phyloP scores from a whole-genome alignment of 495 filamentous ascomycete genomes.

The Xylaria grammica region DNA sequence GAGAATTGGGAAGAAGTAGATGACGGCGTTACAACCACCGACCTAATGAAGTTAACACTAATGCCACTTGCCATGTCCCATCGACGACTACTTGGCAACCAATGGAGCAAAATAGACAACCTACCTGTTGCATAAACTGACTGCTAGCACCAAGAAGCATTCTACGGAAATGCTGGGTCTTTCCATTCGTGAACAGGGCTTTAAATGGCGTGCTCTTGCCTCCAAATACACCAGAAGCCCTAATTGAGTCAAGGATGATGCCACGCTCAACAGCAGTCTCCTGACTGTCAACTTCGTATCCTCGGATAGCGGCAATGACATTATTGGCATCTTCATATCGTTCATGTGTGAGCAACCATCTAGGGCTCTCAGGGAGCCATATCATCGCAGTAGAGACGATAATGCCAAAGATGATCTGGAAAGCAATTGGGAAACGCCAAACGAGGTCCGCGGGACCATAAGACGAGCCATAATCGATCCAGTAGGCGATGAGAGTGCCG shows the following conservation, averaged over 20 bases:
- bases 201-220: conserved; percentile 59
- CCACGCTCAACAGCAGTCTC: conserved; percentile 63
- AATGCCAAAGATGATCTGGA: conserved; percentile 77
- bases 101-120: background rate
- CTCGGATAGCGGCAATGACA: conserved; percentile 72
- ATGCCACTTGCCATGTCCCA: background rate
- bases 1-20: conserved; percentile 83
- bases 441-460: conserved; percentile 68
- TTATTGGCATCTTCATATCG: conserved; percentile 69
- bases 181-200: conserved; percentile 64
- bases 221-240: conserved; percentile 62
- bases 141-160: conserved; percentile 65
- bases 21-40: conserved; percentile 78
- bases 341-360: conserved; percentile 73
- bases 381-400: conserved; percentile 67
- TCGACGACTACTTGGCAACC: background rate
- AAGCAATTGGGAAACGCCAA: conserved; percentile 84
- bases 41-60: conserved; percentile 21
- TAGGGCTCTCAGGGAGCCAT: conserved; percentile 76
- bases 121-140: conserved; percentile 80
- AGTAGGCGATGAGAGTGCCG: conserved; percentile 79
- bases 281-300: conserved; percentile 61
- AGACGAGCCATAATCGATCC: conserved; percentile 79
- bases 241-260: conserved; percentile 68
- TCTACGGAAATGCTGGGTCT: conserved; percentile 69